Evolutionary conservation across 2,329 filamentous ascomycete species (phyloP).

Genomic region (Colletotrichum gigasporum): DNA sequence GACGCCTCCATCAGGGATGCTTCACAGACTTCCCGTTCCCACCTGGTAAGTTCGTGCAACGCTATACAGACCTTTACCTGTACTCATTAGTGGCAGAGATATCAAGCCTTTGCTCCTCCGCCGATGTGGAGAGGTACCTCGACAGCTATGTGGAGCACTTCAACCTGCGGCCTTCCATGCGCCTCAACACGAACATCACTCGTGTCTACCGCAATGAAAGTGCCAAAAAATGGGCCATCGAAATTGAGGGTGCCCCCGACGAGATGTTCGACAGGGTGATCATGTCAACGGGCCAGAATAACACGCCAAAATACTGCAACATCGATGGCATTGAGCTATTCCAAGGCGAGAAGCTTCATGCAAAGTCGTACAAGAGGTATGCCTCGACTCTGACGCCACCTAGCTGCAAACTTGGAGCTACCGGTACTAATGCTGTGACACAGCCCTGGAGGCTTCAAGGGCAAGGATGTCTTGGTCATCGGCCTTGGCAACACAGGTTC

Average conservation of each 20-base stretch:
- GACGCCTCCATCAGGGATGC: constrained; percentile 38
- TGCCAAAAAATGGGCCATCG: constrained; percentile 39
- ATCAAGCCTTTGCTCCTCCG: constrained; percentile 36
- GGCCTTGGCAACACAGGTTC: constrained; percentile 51
- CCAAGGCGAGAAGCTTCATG: constrained; percentile 48
- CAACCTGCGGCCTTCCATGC: constrained; percentile 36
- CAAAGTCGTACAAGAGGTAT: constrained; percentile 33
- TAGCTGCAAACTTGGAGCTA: no score
- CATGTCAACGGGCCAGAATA: constrained; percentile 45
- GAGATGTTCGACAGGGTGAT: constrained; percentile 48
- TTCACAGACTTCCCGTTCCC: constrained; percentile 48
- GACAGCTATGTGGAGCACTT: constrained; percentile 46
- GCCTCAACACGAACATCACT: constrained; percentile 37
- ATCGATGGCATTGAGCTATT: constrained; percentile 48
- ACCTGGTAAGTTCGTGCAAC: not conserved
- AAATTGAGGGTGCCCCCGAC: constrained; percentile 36
- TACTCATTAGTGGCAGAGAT: constrained; percentile 14
- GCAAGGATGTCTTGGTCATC: constrained; percentile 52
- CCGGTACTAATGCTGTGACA: not conserved
- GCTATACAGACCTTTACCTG: no score
- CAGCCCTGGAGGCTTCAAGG: constrained; percentile 44
- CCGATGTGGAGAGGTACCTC: constrained; percentile 42
- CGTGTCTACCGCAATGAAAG: constrained; percentile 34
- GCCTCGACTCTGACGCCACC: not conserved
- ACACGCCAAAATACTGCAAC: constrained; percentile 43